Evolutionary conservation across 306 rosid genomes (phyloP), one percentile per base, ranked within the genome.

Genomic region (Gleditsia sinensis): DNA sequence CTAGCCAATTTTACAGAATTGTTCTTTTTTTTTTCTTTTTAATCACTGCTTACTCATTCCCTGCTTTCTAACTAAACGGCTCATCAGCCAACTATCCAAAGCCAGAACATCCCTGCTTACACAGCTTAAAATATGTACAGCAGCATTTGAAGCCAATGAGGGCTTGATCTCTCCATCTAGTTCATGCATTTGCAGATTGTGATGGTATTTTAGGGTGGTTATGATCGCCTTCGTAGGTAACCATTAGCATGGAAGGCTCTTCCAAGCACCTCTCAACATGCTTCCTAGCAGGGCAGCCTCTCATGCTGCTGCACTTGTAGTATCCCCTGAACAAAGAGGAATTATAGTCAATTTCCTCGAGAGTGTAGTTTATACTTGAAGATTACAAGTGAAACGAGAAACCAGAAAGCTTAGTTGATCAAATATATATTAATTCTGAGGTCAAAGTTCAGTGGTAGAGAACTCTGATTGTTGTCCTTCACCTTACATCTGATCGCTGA

Each of bases 201-300:
- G 93, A 81, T 48, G 88, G 90, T 75, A 89, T 49, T 81, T 88
- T 88, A 1, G 97, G 84, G 80, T 95, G 99, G 84, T 89, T 95
- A 69, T 95, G 99, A 75, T 95, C 99, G 0, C 97, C 98, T 92
- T 95, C 99, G 65, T 95, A 95, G 68, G 98, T 95, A 67, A 95
- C 98, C 1, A 86, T 85, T 40, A 95, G 96, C 99, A 95, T 95
- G 16, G 97, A 82, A 19, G 99, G 89, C 42, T 95, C 97, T 79
- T 95, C 98, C 84, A 90, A 82, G 86, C 97, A 95, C 83, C 99
- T 86, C 83, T 95, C 99, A 4, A 95, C 99, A 48, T 95, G 99
- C 85, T 95, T 95, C 85, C 99, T 95, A 19, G 99, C 99, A 17
- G 99, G 99, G 73, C 99, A 95, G 33, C 99, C 99, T 83, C 99